These are phyloP conservation scores for Sphaceloma murrayae DNA, from an alignment of 2,329 filamentous ascomycete species.

Conservation along the genomic window DNA sequence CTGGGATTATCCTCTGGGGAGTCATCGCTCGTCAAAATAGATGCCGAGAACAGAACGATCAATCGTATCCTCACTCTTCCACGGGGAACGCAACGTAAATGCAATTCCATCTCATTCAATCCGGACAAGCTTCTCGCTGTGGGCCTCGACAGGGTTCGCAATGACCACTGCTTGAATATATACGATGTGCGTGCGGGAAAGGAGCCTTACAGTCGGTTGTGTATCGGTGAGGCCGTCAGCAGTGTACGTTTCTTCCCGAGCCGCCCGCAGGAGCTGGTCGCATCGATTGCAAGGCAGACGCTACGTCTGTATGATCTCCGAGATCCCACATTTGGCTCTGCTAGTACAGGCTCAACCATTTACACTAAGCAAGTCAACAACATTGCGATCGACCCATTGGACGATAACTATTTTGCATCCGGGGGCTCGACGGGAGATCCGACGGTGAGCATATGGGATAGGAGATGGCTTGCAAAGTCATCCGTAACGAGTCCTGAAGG, in stretches of 20 bases:
- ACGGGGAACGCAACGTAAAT: slow-evolving; percentile 62
- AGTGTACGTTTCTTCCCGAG: slow-evolving; percentile 75
- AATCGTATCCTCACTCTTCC: slow-evolving; percentile 1
- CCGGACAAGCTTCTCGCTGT: slow-evolving; percentile 62
- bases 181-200: slow-evolving; percentile 60
- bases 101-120: slow-evolving; percentile 74
- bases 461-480: slow-evolving; percentile 40
- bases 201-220: slow-evolving; percentile 48
- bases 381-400: slow-evolving; percentile 66
- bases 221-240: slow-evolving; percentile 60
- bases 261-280: slow-evolving; percentile 63
- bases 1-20: slow-evolving; percentile 67
- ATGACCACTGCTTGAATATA: slow-evolving; percentile 72
- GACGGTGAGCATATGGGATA: slow-evolving; percentile 68
- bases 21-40: slow-evolving; percentile 63
- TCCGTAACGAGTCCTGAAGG: slow-evolving; percentile 35
- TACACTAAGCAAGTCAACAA: slow-evolving; percentile 54
- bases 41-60: slow-evolving; percentile 53
- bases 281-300: slow-evolving; percentile 65
- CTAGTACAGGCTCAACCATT: slow-evolving; percentile 35
- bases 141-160: slow-evolving; percentile 69
- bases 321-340: slow-evolving; percentile 29
- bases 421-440: slow-evolving; percentile 63
- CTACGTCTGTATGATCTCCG: slow-evolving; percentile 69
- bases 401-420: slow-evolving; percentile 77